These are phyloP conservation scores for Akanthomyces lecanii DNA, from an alignment of 2,329 filamentous ascomycete species.

Conservation along the genomic window DNA sequence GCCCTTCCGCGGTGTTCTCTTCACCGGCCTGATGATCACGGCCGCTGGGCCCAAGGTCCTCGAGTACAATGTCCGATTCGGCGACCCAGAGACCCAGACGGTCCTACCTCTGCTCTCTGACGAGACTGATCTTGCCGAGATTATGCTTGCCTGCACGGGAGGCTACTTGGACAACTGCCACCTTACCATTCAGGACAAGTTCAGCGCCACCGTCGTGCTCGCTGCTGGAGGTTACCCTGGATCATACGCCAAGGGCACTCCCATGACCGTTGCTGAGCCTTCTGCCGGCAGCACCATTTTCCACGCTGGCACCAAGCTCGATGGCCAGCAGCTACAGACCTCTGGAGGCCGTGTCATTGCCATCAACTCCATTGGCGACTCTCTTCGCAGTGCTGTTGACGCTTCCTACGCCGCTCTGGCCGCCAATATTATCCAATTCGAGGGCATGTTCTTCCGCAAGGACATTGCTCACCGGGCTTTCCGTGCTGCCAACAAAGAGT, in stretches of 20 bases:
- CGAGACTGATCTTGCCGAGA: constrained; percentile 78
- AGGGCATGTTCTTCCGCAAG: constrained; percentile 85
- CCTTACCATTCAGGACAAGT: constrained; percentile 64
- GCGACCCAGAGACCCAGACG: constrained; percentile 88
- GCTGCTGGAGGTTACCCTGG: constrained; percentile 89
- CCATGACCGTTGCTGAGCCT: constrained; percentile 46
- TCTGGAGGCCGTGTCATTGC: constrained; percentile 90
- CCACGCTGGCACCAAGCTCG: constrained; percentile 80
- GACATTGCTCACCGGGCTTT: constrained; percentile 84
- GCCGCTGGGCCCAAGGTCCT: constrained; percentile 73
- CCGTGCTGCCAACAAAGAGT: constrained; percentile 42
- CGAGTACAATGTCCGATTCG: constrained; percentile 92
- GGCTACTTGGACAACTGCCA: constrained; percentile 67
- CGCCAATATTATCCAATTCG: constrained; percentile 65
- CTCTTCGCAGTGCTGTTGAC: constrained; percentile 76
- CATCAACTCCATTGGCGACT: constrained; percentile 69
- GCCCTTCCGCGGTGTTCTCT: constrained; percentile 70
- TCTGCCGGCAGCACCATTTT: constrained; percentile 64
- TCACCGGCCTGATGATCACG: constrained; percentile 93
- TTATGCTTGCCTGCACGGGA: constrained; percentile 81
- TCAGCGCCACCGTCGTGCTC: constrained; percentile 88
- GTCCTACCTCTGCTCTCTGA: constrained; percentile 71
- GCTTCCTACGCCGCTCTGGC: constrained; percentile 83
- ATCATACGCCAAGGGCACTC: constrained; percentile 73
- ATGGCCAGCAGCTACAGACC: constrained; percentile 62